Evolutionary conservation across 1,284 basidiomycete species (phyloP), one percentile per base, ranked within the genome.

Genomic region (Moniliella sp.): DNA sequence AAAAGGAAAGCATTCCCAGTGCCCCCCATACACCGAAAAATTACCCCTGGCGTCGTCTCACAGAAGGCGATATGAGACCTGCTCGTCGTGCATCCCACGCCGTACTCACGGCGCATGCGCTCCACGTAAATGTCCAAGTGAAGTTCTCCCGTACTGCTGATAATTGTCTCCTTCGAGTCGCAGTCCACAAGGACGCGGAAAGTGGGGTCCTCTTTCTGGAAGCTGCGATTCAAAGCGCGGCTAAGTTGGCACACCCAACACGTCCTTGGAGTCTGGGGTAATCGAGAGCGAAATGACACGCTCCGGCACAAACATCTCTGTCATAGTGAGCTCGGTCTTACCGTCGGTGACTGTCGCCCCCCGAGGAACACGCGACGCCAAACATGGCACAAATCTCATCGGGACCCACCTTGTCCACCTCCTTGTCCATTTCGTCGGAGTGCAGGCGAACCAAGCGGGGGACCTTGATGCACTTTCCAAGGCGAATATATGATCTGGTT

Each of bases 381-480:
- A 99, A 99, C 65, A 93, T 94, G 33, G 91, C 91, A 58, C 91
- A 97, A 45, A 99, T 99, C 67, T 99, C 91, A 35, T 91, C 91
- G n/a, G 88, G 81, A 0, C 82, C 82, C 47, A 99, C 79, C 23
- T 73, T 72, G 28, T 88, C 78, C 37, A 97, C 78, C 50, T 99
- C 91, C n/a, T n/a, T n/a, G 36, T 97, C 91, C 91, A 97, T 94
- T 64, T 97, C 88, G 55, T 97, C 82, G 60, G 76, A 77, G 64
- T 99, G 91, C 91, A 99, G 91, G 38, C 86, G 72, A 37, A 94
- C 91, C 41, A 99, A 66, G 30, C 88, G 71, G 5, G 88, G 86
- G n/a, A 97, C 81, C 65, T 97, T 94, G 65, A 94, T 79, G 64
- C 77, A 82, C 69, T 94, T 99, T 31, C 86, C 91, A 13, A 84